A percentile compares a stretch with the other conserved stretches of the same genome.
These are phyloP conservation scores for Agrocybe pediades DNA, from an alignment of 768 basidiomycete genomes.

Conservation along the genomic window DNA sequence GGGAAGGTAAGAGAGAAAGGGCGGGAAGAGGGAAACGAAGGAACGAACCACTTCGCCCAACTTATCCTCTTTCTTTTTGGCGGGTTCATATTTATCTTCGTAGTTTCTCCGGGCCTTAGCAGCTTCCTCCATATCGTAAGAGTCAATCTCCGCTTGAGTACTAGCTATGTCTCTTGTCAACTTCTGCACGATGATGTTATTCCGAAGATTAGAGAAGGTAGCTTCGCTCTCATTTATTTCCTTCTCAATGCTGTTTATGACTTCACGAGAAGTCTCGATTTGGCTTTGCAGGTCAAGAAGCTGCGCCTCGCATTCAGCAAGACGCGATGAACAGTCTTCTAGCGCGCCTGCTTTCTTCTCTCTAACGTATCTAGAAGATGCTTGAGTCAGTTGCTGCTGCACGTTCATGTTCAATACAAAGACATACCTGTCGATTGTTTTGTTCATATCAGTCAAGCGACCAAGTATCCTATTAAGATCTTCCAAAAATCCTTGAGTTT, in stretches of 20 bases:
- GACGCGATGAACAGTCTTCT: conserved; percentile 56
- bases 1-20: background rate
- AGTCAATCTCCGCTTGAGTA: conserved; percentile 71
- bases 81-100: conserved; percentile 72
- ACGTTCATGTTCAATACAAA: background rate
- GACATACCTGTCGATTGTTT: conserved; percentile 63
- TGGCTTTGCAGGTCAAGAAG: conserved; percentile 35
- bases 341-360: conserved; percentile 64
- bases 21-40: conserved; percentile 4
- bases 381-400: background rate
- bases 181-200: conserved; percentile 80
- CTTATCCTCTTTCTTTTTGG: conserved; percentile 72
- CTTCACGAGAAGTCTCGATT: conserved; percentile 40
- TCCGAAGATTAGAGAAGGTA: conserved; percentile 68
- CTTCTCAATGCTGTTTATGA: conserved; percentile 64
- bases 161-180: conserved; percentile 65
- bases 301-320: conserved; percentile 44
- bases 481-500: conserved; percentile 58
- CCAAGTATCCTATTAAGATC: conserved; percentile 69
- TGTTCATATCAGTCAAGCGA: conserved; percentile 60
- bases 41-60: conserved; percentile 64
- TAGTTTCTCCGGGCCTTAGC: conserved; percentile 84
- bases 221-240: conserved; percentile 80
- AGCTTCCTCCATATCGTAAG: conserved; percentile 82
- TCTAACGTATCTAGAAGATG: conserved; percentile 63